Evolutionary conservation across 352 stramenopile species (phyloP).

Genomic region (Elongisporangium undulatum): DNA sequence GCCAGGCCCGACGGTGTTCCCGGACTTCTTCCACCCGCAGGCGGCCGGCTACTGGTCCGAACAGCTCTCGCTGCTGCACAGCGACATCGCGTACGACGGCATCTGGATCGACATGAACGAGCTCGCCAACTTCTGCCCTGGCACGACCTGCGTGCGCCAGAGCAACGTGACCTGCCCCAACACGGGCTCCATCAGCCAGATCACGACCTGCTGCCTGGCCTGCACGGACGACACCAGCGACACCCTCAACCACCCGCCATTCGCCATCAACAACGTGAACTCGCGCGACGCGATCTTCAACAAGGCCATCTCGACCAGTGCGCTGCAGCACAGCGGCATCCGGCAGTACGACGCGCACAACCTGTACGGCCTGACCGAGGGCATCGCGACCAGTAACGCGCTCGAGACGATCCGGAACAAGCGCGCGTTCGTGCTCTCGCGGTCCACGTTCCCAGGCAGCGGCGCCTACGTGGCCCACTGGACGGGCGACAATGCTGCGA

Average conservation of each 20-base stretch:
- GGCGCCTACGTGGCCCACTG: slow-evolving; percentile 40
- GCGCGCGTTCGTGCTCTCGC: slow-evolving; percentile 42
- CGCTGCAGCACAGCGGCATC: slow-evolving; percentile 25
- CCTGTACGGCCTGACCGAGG: slow-evolving; percentile 52
- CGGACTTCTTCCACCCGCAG: slow-evolving; percentile 61
- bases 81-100: slow-evolving; percentile 31
- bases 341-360: slow-evolving; percentile 61
- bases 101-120: slow-evolving; percentile 79
- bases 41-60: slow-evolving; percentile 37
- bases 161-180: slow-evolving; percentile 12
- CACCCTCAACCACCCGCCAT: slow-evolving; percentile 24
- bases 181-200: slow-evolving; percentile 11
- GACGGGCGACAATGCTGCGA: slow-evolving; percentile 49
- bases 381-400: slow-evolving; percentile 29
- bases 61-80: slow-evolving; percentile 35
- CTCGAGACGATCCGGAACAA: slow-evolving; percentile 27
- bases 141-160: slow-evolving; percentile 19
- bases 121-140: slow-evolving; percentile 44
- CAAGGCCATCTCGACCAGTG: slow-evolving; percentile 36
- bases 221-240: slow-evolving; percentile 21
- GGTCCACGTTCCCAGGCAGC: slow-evolving; percentile 38
- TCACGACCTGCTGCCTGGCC: slow-evolving; percentile 29
- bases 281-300: slow-evolving; percentile 16
- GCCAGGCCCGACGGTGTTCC: slow-evolving; percentile 50
- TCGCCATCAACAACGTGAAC: slow-evolving; percentile 28